Conservation (phyloP, 139 green algal species). For the Protoeuglena noctilucae region DNA sequence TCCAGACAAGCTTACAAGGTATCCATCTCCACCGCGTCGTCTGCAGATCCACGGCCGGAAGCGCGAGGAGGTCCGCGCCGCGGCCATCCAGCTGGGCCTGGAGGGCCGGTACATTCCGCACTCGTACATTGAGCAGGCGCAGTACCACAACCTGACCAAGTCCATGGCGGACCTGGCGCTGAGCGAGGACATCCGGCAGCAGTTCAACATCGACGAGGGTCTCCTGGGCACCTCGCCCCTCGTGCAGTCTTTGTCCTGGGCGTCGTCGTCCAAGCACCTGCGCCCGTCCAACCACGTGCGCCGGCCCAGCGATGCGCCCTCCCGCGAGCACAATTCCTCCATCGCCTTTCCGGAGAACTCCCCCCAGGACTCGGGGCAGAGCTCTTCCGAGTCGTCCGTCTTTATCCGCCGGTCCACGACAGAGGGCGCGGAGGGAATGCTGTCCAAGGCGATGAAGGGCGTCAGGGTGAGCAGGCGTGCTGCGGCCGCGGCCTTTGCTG, state of each 20-base stretch:
- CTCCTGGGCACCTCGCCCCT: constrained; percentile 2
- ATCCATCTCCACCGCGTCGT: no score
- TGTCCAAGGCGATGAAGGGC: no score
- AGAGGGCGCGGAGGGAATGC: no score
- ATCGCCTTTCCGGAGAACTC: no score
- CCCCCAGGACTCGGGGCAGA: not conserved
- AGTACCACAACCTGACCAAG: constrained; percentile 25
- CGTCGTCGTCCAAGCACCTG: not conserved
- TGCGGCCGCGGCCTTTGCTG: no score
- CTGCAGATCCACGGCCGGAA: constrained; percentile 61
- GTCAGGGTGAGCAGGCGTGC: no score
- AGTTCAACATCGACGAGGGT: not conserved
- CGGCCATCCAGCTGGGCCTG: constrained; percentile 55
- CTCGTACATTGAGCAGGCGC: constrained; percentile 86
- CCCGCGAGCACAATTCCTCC: no score
- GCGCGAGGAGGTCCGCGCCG: constrained; percentile 37
- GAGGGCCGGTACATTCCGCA: constrained; percentile 66
- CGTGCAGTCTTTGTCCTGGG: not conserved
- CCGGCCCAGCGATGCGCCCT: not conserved
- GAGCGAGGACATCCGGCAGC: constrained; percentile 1
- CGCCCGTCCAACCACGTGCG: not conserved
- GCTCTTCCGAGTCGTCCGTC: not conserved
- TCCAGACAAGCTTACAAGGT: not conserved
- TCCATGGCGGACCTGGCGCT: constrained; percentile 7
- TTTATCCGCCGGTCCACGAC: not conserved